Conservation (phyloP, 139 green algal genomes). For the Trebouxia sp. region DNA sequence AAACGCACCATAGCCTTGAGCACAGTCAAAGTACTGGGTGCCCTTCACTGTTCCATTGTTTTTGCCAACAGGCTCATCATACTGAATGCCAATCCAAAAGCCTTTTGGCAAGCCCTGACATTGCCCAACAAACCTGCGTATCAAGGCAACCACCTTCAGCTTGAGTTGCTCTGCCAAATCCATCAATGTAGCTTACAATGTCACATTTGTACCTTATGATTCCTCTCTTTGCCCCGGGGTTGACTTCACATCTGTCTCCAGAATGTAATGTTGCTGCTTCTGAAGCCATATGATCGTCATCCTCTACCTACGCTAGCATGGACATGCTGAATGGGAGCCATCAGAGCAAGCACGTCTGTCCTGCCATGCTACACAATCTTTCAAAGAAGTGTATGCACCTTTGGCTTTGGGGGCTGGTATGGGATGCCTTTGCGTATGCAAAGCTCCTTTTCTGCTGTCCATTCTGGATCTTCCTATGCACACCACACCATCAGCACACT, state of each 20-base stretch:
- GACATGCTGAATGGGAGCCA: background rate
- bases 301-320: conserved; percentile 34
- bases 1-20: conserved; percentile 75
- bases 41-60: conserved; percentile 92
- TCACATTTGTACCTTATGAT: conserved; percentile 78
- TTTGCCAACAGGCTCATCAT: conserved; percentile 97
- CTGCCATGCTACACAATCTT: background rate
- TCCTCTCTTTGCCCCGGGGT: conserved; percentile 88
- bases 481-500: background rate
- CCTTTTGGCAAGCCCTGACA: conserved; percentile 70
- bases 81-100: conserved; percentile 92
- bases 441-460: conserved; percentile 90
- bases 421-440: conserved; percentile 54
- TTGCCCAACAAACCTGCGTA: conserved; percentile 69
- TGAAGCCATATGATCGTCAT: conserved; percentile 49
- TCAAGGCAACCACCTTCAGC: background rate
- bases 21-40: conserved; percentile 75
- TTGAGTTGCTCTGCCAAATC: too few species aligned
- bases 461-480: conserved; percentile 77
- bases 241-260: conserved; percentile 83
- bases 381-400: conserved; percentile 1
- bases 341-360: background rate
- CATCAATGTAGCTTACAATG: too few species aligned
- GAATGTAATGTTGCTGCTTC: conserved; percentile 57
- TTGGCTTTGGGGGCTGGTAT: conserved; percentile 42